Percentiles rank a stretch among this genome's conserved stretches.
These are phyloP conservation scores for Piloderma croceum DNA, from an alignment of 768 basidiomycete species.

Conservation along the genomic window DNA sequence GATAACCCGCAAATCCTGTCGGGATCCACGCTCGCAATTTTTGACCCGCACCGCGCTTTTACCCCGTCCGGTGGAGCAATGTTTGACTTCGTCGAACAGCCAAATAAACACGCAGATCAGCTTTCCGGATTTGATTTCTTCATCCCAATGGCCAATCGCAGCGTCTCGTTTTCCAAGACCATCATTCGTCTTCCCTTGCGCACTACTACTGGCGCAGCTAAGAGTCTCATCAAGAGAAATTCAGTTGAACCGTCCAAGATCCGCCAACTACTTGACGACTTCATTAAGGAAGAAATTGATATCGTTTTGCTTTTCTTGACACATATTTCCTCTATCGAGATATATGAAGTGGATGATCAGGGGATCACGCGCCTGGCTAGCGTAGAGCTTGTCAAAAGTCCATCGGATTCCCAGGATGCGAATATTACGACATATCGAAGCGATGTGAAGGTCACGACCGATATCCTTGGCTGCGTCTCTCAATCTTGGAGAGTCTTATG, in stretches of 20 bases:
- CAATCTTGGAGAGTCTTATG: constrained; percentile 32
- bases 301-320: constrained; percentile 39
- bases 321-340: constrained; percentile 34
- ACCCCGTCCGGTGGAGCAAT: constrained; percentile 26
- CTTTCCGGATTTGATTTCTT: constrained; percentile 28
- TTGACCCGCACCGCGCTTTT: constrained; percentile 37
- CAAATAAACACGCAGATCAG: constrained; percentile 27
- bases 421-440: too few species aligned
- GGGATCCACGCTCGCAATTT: constrained; percentile 30
- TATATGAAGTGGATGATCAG: constrained; percentile 35
- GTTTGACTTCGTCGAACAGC: constrained; percentile 22
- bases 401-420: too few species aligned
- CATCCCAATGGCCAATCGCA: constrained; percentile 11
- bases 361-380: too few species aligned
- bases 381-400: too few species aligned
- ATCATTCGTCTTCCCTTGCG: constrained; percentile 46
- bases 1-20: constrained; percentile 48
- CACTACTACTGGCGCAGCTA: constrained; percentile 8
- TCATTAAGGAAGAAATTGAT: constrained; percentile 34
- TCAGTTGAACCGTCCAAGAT: constrained; percentile 29
- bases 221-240: constrained; percentile 32
- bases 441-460: constrained; percentile 8
- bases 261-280: constrained; percentile 34
- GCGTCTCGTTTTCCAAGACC: constrained; percentile 25
- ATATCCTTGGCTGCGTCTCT: constrained; percentile 11